Percentiles rank a stretch among this genome's conserved stretches.
These are phyloP conservation scores for Tylopilus felleus DNA, from an alignment of 768 basidiomycete species.

Conservation along the genomic window DNA sequence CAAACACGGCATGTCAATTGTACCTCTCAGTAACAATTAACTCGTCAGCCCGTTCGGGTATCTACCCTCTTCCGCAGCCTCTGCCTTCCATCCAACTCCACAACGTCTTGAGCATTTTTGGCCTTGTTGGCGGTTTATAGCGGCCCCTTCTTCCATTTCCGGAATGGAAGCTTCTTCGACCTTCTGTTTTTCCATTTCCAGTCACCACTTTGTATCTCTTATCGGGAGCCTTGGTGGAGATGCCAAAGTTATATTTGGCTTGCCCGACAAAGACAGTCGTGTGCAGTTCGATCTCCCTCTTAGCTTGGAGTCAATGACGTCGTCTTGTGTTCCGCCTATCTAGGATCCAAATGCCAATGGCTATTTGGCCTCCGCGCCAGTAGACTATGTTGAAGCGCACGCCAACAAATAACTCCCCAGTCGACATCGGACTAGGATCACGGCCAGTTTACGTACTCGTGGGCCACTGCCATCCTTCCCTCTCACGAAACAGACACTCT, in stretches of 20 bases:
- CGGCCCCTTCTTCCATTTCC: conserved; percentile 4
- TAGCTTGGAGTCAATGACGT: background rate
- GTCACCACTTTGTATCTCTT: conserved; percentile 6
- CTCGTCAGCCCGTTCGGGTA: conserved; percentile 7
- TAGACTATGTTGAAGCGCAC: background rate
- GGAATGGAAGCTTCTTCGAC: conserved; percentile 15
- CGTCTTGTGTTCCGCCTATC: background rate
- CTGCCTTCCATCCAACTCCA: conserved; percentile 11
- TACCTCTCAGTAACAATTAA: conserved; percentile 4
- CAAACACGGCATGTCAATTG: background rate
- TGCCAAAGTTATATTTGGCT: conserved; percentile 3
- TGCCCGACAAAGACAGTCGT: background rate
- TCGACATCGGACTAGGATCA: too few relatives aligned
- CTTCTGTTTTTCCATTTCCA: conserved; percentile 16
- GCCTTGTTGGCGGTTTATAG: background rate
- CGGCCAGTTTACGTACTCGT: conserved; percentile 11
- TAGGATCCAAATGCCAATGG: background rate
- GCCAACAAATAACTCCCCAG: background rate
- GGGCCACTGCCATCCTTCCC: background rate
- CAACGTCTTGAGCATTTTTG: background rate
- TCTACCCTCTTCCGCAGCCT: background rate
- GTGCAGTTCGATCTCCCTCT: conserved; percentile 1
- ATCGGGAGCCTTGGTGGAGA: background rate
- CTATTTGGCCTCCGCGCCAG: background rate
- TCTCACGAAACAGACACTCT: conserved; percentile 1